Conservation (phyloP, 352 stramenopile species). For the Pythium monospermum region DNA sequence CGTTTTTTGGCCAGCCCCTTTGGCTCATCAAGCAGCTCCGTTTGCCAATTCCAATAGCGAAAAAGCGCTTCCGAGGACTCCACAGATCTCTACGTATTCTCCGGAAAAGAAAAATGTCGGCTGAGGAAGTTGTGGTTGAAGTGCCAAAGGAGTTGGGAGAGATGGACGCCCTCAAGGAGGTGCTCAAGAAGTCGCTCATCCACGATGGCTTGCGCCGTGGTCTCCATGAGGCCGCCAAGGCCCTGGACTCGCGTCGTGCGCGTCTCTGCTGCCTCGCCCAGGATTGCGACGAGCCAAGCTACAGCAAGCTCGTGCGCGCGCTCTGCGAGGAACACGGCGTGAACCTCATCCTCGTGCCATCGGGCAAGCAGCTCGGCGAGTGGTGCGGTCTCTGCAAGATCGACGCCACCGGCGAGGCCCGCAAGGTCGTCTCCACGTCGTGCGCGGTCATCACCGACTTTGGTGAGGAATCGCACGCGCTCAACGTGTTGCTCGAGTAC, state of each 20-base stretch:
- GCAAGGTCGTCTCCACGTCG: constrained; percentile 98
- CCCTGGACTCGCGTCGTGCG: constrained; percentile 95
- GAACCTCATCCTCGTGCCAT: constrained; percentile 91
- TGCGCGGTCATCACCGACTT: constrained; percentile 99
- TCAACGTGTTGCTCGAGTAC: constrained; percentile 98
- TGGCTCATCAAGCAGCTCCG: background rate
- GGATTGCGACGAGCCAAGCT: constrained; percentile 99
- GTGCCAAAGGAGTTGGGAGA: constrained; percentile 93
- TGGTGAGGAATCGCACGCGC: constrained; percentile 97
- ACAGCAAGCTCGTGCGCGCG: constrained; percentile 98
- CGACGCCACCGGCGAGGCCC: constrained; percentile 94
- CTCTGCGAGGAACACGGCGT: constrained; percentile 92
- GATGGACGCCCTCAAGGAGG: constrained; percentile 97
- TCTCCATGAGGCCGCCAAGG: constrained; percentile 99
- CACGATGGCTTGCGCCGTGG: constrained; percentile 98
- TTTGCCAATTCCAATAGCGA: constrained; percentile 7
- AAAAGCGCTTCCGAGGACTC: constrained; percentile 59
- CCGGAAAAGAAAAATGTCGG: constrained; percentile 69
- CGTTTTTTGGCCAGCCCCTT: constrained; percentile 6
- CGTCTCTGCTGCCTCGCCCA: constrained; percentile 98
- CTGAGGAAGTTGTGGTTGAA: constrained; percentile 92
- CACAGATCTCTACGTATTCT: constrained; percentile 24
- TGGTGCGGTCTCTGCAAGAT: constrained; percentile 99
- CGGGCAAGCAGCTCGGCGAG: constrained; percentile 97
- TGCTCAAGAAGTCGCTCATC: constrained; percentile 99